Conservation (phyloP, 1,284 basidiomycete genomes). For the Ustilago bromivora region DNA sequence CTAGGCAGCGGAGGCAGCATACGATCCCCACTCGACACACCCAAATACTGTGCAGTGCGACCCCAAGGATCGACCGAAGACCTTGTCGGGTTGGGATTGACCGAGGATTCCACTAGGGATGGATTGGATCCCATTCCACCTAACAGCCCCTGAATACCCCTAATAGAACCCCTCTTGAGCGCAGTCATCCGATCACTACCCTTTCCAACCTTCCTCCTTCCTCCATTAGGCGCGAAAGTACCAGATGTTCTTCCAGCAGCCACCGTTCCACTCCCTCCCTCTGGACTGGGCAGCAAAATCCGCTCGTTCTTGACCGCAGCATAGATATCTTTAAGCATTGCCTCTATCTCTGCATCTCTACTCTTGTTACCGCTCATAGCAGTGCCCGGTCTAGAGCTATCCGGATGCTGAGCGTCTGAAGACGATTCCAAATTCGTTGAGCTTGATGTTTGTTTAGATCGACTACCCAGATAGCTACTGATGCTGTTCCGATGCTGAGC, state of each 20-base stretch:
- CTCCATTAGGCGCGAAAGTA: conserved; percentile 21
- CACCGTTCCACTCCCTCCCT: conserved; percentile 17
- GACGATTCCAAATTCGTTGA: conserved; percentile 25
- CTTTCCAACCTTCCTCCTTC: conserved; percentile 32
- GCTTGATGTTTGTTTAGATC: conserved; percentile 29
- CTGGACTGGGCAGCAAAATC: conserved; percentile 80
- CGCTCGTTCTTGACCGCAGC: conserved; percentile 87
- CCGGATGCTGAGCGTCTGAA: conserved; percentile 14
- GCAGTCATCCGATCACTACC: conserved; percentile 75
- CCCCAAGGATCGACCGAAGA: conserved; percentile 52
- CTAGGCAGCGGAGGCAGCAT: conserved; percentile 16
- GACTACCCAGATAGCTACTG: conserved; percentile 28
- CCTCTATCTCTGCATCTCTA: conserved; percentile 39
- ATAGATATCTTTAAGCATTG: conserved; percentile 84
- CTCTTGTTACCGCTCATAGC: conserved; percentile 23
- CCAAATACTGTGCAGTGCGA: conserved; percentile 18
- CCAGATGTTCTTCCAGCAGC: conserved; percentile 24
- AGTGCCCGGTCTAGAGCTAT: conserved; percentile 16
- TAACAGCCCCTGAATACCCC: conserved; percentile 83
- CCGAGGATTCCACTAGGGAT: conserved; percentile 4
- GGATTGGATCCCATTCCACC: conserved; percentile 60
- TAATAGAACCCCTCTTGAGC: conserved; percentile 88
- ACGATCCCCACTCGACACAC: conserved; percentile 7
- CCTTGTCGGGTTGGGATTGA: conserved; percentile 42
- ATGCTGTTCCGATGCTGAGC: conserved; percentile 24